Base-by-base conservation (phyloP, 2,329 filamentous ascomycete species). In the Fusarium bulbicola region DNA sequence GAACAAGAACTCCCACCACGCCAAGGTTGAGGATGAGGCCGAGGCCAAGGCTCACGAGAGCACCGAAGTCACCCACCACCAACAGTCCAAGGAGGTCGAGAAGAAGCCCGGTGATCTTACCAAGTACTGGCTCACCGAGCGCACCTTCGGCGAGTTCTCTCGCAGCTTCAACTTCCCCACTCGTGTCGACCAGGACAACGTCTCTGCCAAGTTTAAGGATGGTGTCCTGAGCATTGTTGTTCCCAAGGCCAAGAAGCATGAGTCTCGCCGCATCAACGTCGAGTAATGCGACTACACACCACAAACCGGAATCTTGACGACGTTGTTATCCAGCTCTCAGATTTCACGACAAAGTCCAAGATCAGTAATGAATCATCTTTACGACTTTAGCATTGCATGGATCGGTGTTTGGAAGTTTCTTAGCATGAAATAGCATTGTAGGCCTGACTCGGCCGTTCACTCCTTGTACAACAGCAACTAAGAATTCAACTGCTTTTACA, bases 121-220 rank as follows among this genome's bases (percentile, higher is more conserved):
- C 76, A 91, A 90, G 82, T 95, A 91, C 86, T 95, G 93, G 93
- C 84, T 91, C 70, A 85, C 86, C 40, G 91, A 93, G 83, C 90
- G 91, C 75, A 88, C 86, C 68, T 83, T 91, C 65, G 92, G 92
- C 79, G 87, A 91, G 74, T 94, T 93, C 83, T 86, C 88, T 54
- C 88, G 92, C 72, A 89, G 86, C 66, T 93, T 93, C 84, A 88
- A 84, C 80, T 93, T 94, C 84, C 90, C 91, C 2, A 82, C 82
- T 59, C 87, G 87, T 34, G 86, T 94, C 68, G 89, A 92, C 77
- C 87, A 89, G 76, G 88, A 90, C 21, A 82, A 77, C 7, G 91
- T 94, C 62, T 85, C 81, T 49, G 92, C 92, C 56, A 85, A 79
- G 60, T 87, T 93, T 75, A 87, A 89, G 81, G 88, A 93, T 68